Evolutionary conservation across 1,284 basidiomycete genomes (phyloP).

Genomic region (Rhodotorula mucilaginosa): DNA sequence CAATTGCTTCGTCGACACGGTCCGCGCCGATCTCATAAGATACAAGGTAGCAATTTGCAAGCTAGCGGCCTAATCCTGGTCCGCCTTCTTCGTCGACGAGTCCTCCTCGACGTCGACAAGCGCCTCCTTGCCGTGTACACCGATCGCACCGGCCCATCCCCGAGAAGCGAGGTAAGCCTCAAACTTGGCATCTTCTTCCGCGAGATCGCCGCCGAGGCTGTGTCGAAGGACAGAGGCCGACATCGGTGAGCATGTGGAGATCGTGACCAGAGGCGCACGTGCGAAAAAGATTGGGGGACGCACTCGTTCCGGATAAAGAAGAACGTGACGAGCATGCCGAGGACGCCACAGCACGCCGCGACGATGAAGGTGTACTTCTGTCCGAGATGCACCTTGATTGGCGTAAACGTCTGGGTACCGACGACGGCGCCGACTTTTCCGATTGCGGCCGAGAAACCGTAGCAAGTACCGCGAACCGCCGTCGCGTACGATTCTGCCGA

Average conservation of each 20-base stretch:
- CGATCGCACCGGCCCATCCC: slow-evolving; percentile 66
- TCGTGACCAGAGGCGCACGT: not conserved
- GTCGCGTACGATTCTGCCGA: slow-evolving; percentile 62
- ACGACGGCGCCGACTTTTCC: slow-evolving; percentile 74
- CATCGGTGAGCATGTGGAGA: not conserved
- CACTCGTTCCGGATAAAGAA: slow-evolving; percentile 56
- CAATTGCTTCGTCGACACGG: no score
- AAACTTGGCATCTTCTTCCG: slow-evolving; percentile 64
- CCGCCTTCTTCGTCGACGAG: not conserved
- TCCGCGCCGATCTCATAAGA: no score
- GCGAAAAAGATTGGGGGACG: not conserved
- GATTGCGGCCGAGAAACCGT: slow-evolving; percentile 57
- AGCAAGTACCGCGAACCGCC: slow-evolving; percentile 56
- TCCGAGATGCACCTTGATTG: slow-evolving; percentile 39
- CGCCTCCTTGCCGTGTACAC: slow-evolving; percentile 47
- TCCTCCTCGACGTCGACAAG: slow-evolving; percentile 19
- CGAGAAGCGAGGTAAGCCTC: slow-evolving; percentile 61
- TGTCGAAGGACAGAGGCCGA: no score
- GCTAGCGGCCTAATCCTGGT: no score
- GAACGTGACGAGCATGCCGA: slow-evolving; percentile 64
- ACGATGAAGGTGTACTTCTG: slow-evolving; percentile 64
- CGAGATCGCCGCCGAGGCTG: slow-evolving; percentile 59
- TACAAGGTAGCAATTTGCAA: no score
- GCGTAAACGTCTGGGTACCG: slow-evolving; percentile 60
- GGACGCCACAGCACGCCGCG: slow-evolving; percentile 64